phyloP scores from a whole-genome alignment of 306 rosid genomes.

The Gillenia trifoliata region DNA sequence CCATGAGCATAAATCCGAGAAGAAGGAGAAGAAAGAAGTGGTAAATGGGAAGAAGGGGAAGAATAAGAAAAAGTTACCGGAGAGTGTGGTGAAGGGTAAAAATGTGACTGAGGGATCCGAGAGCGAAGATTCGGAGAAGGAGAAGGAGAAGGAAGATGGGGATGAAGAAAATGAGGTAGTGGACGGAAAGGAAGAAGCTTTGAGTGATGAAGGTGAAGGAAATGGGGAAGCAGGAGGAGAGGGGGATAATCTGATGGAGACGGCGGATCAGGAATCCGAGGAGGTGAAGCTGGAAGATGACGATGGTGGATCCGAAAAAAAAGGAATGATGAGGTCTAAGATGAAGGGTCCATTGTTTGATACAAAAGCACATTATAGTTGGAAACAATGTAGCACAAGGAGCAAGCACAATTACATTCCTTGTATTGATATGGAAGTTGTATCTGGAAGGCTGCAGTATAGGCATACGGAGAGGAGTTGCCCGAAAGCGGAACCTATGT shows the following conservation, averaged over 20 bases:
- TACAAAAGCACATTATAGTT: conserved; percentile 58
- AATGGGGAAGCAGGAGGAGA: conserved; percentile 31
- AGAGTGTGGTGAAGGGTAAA: conserved; percentile 23
- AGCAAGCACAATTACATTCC: conserved; percentile 96
- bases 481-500: conserved; percentile 58
- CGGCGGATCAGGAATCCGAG: conserved; percentile 48
- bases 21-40: conserved; percentile 28
- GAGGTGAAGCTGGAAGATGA: conserved; percentile 28
- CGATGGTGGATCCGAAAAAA: conserved; percentile 31
- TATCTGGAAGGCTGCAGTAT: conserved; percentile 59
- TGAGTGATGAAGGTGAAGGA: conserved; percentile 32
- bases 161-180: conserved; percentile 41
- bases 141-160: conserved; percentile 32
- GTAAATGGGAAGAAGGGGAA: conserved; percentile 34
- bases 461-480: conserved; percentile 95
- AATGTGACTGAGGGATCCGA: conserved; percentile 27
- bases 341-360: conserved; percentile 79
- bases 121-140: conserved; percentile 29
- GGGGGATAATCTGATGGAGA: conserved; percentile 36
- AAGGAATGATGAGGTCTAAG: conserved; percentile 33
- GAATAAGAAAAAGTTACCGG: conserved; percentile 26
- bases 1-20: conserved; percentile 32
- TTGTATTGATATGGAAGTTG: conserved; percentile 70
- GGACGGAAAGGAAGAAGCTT: conserved; percentile 41
- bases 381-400: conserved; percentile 72